Conservation (phyloP, 345 rosid species). For the Balakata baccata region DNA sequence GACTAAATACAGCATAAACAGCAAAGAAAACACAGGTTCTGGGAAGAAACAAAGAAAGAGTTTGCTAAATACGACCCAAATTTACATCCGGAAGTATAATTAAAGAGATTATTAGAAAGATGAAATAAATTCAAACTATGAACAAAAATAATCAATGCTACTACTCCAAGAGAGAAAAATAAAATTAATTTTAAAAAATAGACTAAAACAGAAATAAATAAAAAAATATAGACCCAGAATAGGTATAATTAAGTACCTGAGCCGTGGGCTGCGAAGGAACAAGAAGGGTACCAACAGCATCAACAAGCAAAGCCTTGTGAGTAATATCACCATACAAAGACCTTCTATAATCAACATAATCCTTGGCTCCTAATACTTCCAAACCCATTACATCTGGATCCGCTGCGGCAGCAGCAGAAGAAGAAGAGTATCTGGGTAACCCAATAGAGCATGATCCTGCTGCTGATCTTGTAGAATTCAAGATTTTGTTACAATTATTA, state of each 20-base stretch:
- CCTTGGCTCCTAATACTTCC: constrained; percentile 46
- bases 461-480: neutral
- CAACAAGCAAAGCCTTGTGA: constrained; percentile 83
- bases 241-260: constrained; percentile 42
- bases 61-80: no score
- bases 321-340: constrained; percentile 80
- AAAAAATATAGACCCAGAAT: neutral
- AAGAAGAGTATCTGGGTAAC: neutral
- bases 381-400: constrained; percentile 4
- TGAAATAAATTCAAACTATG: neutral
- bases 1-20: neutral
- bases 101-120: neutral
- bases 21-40: neutral
- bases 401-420: constrained; percentile 12
- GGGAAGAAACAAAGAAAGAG: neutral
- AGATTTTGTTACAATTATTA: neutral
- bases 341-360: constrained; percentile 77
- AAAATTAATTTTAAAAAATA: neutral
- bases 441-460: neutral
- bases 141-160: neutral
- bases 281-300: constrained; percentile 89
- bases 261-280: constrained; percentile 98
- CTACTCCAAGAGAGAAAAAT: neutral
- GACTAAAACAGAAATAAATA: neutral
- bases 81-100: neutral